Percentiles rank a stretch among this genome's conserved stretches.
These are phyloP conservation scores for Ustilago trichophora DNA, from an alignment of 1,284 basidiomycete species.

Conservation along the genomic window DNA sequence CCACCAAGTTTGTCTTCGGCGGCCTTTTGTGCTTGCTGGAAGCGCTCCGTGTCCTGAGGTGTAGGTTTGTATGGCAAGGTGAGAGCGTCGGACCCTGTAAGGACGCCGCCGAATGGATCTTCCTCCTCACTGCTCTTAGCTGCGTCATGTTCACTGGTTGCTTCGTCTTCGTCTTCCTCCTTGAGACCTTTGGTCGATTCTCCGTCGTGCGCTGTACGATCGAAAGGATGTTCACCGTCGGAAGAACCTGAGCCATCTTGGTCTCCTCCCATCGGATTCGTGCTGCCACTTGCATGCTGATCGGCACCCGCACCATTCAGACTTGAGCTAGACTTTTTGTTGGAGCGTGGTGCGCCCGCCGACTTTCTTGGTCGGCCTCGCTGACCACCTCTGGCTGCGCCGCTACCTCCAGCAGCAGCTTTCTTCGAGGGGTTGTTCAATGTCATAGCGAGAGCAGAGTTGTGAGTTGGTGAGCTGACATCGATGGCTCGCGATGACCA, in stretches of 20 bases:
- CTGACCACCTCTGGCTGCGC: slow-evolving; percentile 12
- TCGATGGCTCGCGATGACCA: slow-evolving; percentile 6
- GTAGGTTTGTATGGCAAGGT: slow-evolving; percentile 76
- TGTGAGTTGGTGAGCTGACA: not conserved
- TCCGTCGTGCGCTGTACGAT: slow-evolving; percentile 14
- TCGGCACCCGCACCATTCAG: slow-evolving; percentile 9
- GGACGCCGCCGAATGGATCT: slow-evolving; percentile 80
- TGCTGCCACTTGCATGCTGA: slow-evolving; percentile 14
- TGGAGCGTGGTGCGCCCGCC: slow-evolving; percentile 8
- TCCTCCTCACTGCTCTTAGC: slow-evolving; percentile 49
- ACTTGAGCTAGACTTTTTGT: slow-evolving; percentile 3
- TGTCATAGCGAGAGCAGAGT: not conserved
- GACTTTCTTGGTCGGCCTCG: slow-evolving; percentile 29
- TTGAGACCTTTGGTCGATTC: slow-evolving; percentile 10
- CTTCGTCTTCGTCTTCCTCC: slow-evolving; percentile 32
- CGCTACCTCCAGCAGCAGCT: slow-evolving; percentile 5
- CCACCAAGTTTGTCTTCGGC: slow-evolving; percentile 74
- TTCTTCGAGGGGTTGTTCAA: slow-evolving; percentile 10
- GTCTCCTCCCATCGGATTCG: slow-evolving; percentile 11
- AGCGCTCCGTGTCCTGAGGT: slow-evolving; percentile 77
- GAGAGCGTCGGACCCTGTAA: slow-evolving; percentile 78
- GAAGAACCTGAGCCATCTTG: slow-evolving; percentile 26
- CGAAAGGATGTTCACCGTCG: slow-evolving; percentile 24
- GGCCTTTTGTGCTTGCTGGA: slow-evolving; percentile 76
- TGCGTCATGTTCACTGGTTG: slow-evolving; percentile 22